phyloP scores from a whole-genome alignment of 2,329 filamentous ascomycete species.

The Microdochium nivale region DNA sequence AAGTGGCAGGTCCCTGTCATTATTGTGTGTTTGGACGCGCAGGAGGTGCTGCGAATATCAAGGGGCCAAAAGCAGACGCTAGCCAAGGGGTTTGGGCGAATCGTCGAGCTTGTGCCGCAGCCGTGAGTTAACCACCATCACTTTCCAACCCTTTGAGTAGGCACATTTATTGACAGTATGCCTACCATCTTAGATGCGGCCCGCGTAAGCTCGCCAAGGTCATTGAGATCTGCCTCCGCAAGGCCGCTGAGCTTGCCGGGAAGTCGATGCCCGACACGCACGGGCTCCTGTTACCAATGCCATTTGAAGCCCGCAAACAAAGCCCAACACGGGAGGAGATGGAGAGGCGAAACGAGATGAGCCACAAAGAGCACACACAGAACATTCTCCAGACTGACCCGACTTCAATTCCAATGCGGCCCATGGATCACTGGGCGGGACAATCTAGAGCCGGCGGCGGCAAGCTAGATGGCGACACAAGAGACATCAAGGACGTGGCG shows the following conservation, averaged over 20 bases:
- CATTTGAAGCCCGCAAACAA: not conserved
- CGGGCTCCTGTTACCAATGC: not conserved
- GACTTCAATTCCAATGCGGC: not conserved
- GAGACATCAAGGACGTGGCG: too few relatives aligned
- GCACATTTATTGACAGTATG: too few relatives aligned
- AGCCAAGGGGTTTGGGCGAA: constrained; percentile 10
- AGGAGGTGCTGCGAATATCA: constrained; percentile 17
- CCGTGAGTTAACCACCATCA: constrained; percentile 13
- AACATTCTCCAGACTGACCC: not conserved
- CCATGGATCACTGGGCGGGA: not conserved
- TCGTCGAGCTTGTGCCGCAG: constrained; percentile 21
- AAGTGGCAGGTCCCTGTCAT: constrained; percentile 14
- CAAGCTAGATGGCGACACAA: too few relatives aligned
- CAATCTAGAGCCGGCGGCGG: not conserved
- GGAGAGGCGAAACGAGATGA: not conserved
- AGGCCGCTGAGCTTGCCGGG: not conserved
- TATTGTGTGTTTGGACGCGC: constrained; percentile 18
- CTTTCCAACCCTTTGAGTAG: too few relatives aligned
- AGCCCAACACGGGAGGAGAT: not conserved
- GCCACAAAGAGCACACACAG: not conserved
- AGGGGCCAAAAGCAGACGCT: constrained; percentile 11
- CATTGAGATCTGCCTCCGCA: constrained; percentile 13
- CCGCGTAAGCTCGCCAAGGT: constrained; percentile 20
- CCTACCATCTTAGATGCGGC: constrained; percentile 13
- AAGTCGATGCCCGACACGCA: not conserved